Evolutionary conservation across 2,329 filamentous ascomycete genomes (phyloP), one percentile per base, ranked within the genome.

Genomic region (Sporothrix globosa): DNA sequence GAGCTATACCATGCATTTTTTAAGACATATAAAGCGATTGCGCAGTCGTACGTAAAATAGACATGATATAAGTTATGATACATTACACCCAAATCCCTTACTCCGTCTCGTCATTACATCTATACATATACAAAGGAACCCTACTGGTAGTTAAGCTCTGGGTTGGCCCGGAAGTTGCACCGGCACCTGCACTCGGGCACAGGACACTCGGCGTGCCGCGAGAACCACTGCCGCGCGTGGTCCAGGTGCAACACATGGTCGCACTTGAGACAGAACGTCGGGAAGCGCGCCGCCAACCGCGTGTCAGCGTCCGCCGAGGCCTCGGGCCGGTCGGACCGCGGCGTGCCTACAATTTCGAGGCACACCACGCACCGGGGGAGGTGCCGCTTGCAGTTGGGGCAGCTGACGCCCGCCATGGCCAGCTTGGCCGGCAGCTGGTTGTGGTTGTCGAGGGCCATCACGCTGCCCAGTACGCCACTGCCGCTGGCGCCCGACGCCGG

Each of bases 241-340:
- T 91, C 89, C 70, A 90, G 81, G 75, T 91, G 89, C 75, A 89
- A 79, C 11, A 90, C 88, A 76, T 91, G 89, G 75, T 90, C 88
- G 76, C 89, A 91, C 74, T 85, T 84, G 56, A 91, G 81, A 72
- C 89, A 91, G 75, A 91, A 91, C 0, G 87, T 90, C n/a, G 88
- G 87, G 75, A 91, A 91, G 60, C 84, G 82, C 2, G 86, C 86
- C 60, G 84, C 83, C 77, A 83, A 79, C 75, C 81, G 78, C 58
- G 80, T 79, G 70, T 81, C 80, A 30, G 78, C 76, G 74, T 88
- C 85, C 7, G 82, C 78, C 56, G 83, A 82, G 69, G 82, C 80
- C 76, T 87, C 86, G 2, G 85, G 85, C 72, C 82, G 82, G 77
- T 88, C 86, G 44, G 87, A 88, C 58, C 88, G 84, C 69, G 88